Percentiles rank a stretch among this genome's conserved stretches.
Conservation (phyloP, 208 protist species). For the Trichomonas vaginalis region DNA sequence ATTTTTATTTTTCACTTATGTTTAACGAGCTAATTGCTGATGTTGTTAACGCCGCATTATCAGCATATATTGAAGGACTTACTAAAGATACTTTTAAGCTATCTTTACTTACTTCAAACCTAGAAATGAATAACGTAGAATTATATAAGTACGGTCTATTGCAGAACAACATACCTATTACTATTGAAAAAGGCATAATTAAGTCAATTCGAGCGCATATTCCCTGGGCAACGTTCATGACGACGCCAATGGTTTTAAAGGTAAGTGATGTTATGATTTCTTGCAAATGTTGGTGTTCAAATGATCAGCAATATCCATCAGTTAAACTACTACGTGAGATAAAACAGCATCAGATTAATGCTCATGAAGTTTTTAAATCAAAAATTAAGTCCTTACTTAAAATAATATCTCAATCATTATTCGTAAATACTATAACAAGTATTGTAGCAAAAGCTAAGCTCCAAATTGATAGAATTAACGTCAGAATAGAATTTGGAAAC, state of each 20-base stretch:
- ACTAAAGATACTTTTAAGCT: neutral
- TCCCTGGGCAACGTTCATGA: neutral
- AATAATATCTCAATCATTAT: neutral
- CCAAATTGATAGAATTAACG: neutral
- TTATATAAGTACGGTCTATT: neutral
- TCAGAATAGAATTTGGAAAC: neutral
- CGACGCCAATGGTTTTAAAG: neutral
- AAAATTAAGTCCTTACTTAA: neutral
- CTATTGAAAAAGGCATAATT: neutral
- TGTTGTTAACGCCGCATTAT: neutral
- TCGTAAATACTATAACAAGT: neutral
- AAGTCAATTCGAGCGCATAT: neutral
- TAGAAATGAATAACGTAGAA: neutral
- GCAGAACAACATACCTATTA: neutral
- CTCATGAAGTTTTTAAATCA: neutral
- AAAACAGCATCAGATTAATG: neutral
- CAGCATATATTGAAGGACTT: neutral
- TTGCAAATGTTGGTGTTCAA: neutral
- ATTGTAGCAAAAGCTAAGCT: neutral
- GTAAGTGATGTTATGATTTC: neutral
- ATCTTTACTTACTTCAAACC: neutral
- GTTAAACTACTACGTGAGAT: neutral
- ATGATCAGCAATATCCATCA: neutral
- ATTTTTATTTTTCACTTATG: too few species aligned
- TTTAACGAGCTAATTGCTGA: neutral